Evolutionary conservation across 179 eudicot species (phyloP), one percentile per base, ranked within the genome.

Genomic region (Beta lomatogona): DNA sequence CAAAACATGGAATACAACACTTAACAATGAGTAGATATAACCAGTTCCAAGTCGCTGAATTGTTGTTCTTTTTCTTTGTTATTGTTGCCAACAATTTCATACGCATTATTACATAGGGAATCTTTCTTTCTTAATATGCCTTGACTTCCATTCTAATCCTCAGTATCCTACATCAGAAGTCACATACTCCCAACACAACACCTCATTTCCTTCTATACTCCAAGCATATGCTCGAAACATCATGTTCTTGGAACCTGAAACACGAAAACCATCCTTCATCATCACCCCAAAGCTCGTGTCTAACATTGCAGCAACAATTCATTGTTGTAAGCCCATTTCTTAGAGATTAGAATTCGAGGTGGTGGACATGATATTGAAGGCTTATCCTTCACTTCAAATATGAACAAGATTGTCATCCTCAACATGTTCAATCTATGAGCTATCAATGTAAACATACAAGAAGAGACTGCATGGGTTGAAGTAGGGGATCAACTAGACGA

Each of bases 301-400:
- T 4, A 44, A 75, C 46, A 76, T 81, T 3, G 74, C 46, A 31
- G 79, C 83, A 44, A 81, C 83, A 4, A 71, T 75, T 18, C 31
- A 21, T 36, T 81, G 83, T 22, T 64, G 83, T 57, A 75, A 66
- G 22, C n/a, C 5, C 59, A 65, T 66, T 44, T 44, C 28, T 48
- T 75, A 9, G 77, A 80, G 14, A 9, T 80, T 77, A 72, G 77
- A 41, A 60, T 80, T 63, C 77, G 82, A 3, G 25, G 77, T 73
- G 82, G 82, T 6, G 82, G 82, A 6, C 82, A 80, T 28, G 82
- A 80, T 48, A 48, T 80, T 71, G 82, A 80, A 54, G 82, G 77
- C 70, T 9, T 66, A 10, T 80, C 82, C 41, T 80, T 59, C 19
- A 18, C n/a, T 2, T 36, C 82, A 0, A 55, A 8, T 2, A 25